Evolutionary conservation across 129 eudicot genomes (phyloP), one percentile per base, ranked within the genome.

Genomic region (Heracleum sosnowskyi): DNA sequence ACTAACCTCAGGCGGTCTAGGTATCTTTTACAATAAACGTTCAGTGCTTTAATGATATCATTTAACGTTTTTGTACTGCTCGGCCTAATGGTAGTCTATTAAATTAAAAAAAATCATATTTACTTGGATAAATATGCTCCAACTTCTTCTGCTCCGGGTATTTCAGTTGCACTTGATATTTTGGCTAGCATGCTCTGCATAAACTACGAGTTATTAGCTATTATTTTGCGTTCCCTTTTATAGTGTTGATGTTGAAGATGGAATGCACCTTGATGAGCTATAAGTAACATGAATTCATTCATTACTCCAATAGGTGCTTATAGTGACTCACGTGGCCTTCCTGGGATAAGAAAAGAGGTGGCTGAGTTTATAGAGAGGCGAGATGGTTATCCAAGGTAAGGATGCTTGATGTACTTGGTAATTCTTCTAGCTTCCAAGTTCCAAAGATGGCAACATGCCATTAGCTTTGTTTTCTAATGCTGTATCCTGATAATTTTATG

Each of bases 321-420:
- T 81, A 92, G 99, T 77, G 97, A 96, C 83, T 90, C 99, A 69
- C 96, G 99, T 78, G 99, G 99, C 46, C 83, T 92, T 82, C 97
- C 97, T 79, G 99, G 99, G 78, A 78, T 96, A 78, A 90, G 99
- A 86, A 92, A 90, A 83, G 99, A 96, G 88, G 92, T 90, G 69
- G 97, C 99, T 17, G 97, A 90, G 55, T 96, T 96, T 82, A 96
- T 96, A 40, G 89, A 85, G 84, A 92, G 87, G 83, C 97, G 99
- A 80, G 99, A 96, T 89, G 97, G 97, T 46, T 96, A 96, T 87
- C 97, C 99, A 73, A 96, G 97, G 97, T 92, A 78, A 49, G 73
- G 36, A 49, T 55, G 44, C 7, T 69, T 41, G 42, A 36, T 69
- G 46, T n/a, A 17, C 29, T 40, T 81, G 29, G 26, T 1, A 55